These are phyloP conservation scores for Podospora pseudoanserina DNA, from an alignment of 495 filamentous ascomycete genomes.

Conservation along the genomic window DNA sequence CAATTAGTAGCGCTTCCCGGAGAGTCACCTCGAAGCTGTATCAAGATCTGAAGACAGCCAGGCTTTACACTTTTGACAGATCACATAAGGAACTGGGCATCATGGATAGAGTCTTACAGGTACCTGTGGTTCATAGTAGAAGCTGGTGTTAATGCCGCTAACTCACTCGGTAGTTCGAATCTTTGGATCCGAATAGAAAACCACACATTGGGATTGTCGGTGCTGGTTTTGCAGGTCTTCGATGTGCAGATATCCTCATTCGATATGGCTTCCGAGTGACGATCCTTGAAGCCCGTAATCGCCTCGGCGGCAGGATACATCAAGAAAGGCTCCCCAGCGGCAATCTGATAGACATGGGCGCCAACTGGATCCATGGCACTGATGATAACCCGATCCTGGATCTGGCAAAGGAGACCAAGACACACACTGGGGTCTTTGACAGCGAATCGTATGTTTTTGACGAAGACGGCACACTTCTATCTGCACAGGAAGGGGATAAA, in stretches of 20 bases:
- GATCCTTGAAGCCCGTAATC: slow-evolving; percentile 77
- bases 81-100: slow-evolving; percentile 27
- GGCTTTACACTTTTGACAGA: slow-evolving; percentile 8
- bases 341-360: slow-evolving; percentile 62
- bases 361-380: slow-evolving; percentile 95
- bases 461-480: slow-evolving; percentile 56
- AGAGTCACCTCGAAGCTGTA: slow-evolving; percentile 45
- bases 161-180: slow-evolving; percentile 31
- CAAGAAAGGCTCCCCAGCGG: slow-evolving; percentile 47
- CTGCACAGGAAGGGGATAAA: slow-evolving; percentile 48
- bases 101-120: slow-evolving; percentile 28
- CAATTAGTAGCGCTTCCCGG: slow-evolving; percentile 40
- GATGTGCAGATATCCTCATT: slow-evolving; percentile 78
- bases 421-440: slow-evolving; percentile 56
- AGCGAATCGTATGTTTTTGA: slow-evolving; percentile 58
- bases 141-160: not conserved
- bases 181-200: slow-evolving; percentile 29
- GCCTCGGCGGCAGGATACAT: slow-evolving; percentile 76
- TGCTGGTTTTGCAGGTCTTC: slow-evolving; percentile 80
- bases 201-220: slow-evolving; percentile 71
- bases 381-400: slow-evolving; percentile 79
- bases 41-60: slow-evolving; percentile 42
- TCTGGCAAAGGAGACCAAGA: slow-evolving; percentile 66
- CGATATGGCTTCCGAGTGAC: slow-evolving; percentile 78
- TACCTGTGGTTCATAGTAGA: slow-evolving; percentile 7